Evolutionary conservation across 768 basidiomycete species (phyloP).

Genomic region (Boletus edulis): DNA sequence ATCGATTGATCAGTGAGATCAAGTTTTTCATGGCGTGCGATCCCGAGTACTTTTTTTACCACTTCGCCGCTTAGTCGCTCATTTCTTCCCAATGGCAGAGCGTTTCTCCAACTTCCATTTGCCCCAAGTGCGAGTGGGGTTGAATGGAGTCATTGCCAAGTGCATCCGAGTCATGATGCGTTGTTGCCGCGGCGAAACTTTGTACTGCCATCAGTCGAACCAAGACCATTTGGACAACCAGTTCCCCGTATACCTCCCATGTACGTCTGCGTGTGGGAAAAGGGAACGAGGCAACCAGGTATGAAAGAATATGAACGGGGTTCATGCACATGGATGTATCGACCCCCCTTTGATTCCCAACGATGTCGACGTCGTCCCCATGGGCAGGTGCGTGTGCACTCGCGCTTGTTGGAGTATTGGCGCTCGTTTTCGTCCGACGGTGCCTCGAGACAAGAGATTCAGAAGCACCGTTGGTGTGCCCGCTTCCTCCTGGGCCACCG

Average conservation of each 20-base stretch:
- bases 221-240: too few species aligned
- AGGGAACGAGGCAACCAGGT: background rate
- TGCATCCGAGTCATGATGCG: too few species aligned
- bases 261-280: constrained; percentile 8
- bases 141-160: too few species aligned
- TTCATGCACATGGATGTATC: background rate
- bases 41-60: too few species aligned
- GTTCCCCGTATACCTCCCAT: background rate
- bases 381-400: background rate
- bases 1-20: too few species aligned
- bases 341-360: background rate
- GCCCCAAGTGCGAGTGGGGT: too few species aligned
- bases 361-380: background rate
- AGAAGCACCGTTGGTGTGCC: background rate
- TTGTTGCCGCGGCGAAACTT: too few species aligned
- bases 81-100: too few species aligned
- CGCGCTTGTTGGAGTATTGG: background rate
- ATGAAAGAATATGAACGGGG: background rate
- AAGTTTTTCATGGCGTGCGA: too few species aligned
- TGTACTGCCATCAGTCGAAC: too few species aligned
- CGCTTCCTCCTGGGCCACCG: constrained; percentile 36
- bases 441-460: background rate
- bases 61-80: too few species aligned
- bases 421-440: background rate
- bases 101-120: too few species aligned